Conservation (phyloP, 1,284 basidiomycete species). For the Phlebopus sp. region DNA sequence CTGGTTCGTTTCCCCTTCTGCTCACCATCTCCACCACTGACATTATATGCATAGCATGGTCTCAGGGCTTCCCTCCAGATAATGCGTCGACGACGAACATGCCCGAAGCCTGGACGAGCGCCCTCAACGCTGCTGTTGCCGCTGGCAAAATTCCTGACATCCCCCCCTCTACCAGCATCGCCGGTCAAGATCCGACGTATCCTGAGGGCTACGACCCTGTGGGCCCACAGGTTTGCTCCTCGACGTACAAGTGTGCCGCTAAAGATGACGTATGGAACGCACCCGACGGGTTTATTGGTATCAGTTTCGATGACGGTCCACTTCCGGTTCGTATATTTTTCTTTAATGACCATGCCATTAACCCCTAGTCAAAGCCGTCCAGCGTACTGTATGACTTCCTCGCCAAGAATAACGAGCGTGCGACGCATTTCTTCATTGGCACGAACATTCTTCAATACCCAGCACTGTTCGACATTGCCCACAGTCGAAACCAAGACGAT, state of each 20-base stretch:
- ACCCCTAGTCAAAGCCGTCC: conserved; percentile 23
- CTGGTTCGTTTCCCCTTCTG: conserved; percentile 38
- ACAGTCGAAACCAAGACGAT: conserved; percentile 51
- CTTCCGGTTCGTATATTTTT: conserved; percentile 42
- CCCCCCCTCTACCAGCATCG: conserved; percentile 44
- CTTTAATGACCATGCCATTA: conserved; percentile 31
- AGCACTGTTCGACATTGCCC: conserved; percentile 51
- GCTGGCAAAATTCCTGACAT: conserved; percentile 73
- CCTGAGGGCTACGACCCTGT: conserved; percentile 52
- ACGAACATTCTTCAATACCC: conserved; percentile 61
- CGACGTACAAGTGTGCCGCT: conserved; percentile 61
- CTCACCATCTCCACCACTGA: conserved; percentile 1
- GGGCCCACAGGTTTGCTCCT: conserved; percentile 58
- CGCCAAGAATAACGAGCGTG: conserved; percentile 51
- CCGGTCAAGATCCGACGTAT: conserved; percentile 52
- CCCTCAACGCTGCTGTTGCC: conserved; percentile 59
- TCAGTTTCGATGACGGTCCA: conserved; percentile 82
- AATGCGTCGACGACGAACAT: conserved; percentile 45
- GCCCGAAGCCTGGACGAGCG: conserved; percentile 65
- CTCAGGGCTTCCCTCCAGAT: conserved; percentile 46
- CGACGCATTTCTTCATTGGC: conserved; percentile 86
- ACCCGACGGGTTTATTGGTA: conserved; percentile 55
- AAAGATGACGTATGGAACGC: conserved; percentile 69
- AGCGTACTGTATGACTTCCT: conserved; percentile 54
- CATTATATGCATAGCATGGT: conserved; percentile 49